Base-by-base conservation (phyloP, 768 basidiomycete species). In the Xerocomellus amylosporus region DNA sequence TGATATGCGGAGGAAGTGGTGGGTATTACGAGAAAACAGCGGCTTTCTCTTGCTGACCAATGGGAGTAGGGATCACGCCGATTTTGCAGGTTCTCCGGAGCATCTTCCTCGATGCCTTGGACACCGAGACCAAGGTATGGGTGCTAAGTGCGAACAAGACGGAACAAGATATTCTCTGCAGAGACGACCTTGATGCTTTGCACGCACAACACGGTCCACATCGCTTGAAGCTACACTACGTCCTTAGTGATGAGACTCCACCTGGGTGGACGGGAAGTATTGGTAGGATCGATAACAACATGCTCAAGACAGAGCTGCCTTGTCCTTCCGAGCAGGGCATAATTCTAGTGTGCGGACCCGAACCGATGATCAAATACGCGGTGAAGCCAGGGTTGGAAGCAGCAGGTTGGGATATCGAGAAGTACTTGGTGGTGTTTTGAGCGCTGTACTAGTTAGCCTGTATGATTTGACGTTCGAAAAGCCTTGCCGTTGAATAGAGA, bases 1-100 rank as follows among this genome's bases (percentile, higher is more conserved):
- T 85, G 74, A 71, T 85, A 37, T 84, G 80, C 51, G 84, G 74
- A 9, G 84, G 84, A 17, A 82, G 76, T 37, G 83, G 82, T 75
- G 46, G 34, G 74, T 60, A 20, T 41, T 13, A 7, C 26, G 22
- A 52, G 3, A 7, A 33, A 47, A 37, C 5, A 15, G 26, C n/a
- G 45, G 2, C 17, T 33, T 40, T 37, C 19, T 31, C 44, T 33
- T 42, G 2, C 28, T 46, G 13, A 60, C 34, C 8, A 14, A 24
- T 12, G 6, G 17, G 43, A 42, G 1, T 42, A 74, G 77, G 77
- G 22, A 79, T 85, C 47, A 84, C 84, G 1, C 83, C 84, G 0
- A 81, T 85, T 42, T 65, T 83, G 1, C 82, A 84, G 63, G 77
- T 84, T 20, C 67, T 84, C 1, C 75, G 79, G 1, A 72, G 73